phyloP scores from a whole-genome alignment of 2,329 filamentous ascomycete genomes.

The Penicillium oxalicum region DNA sequence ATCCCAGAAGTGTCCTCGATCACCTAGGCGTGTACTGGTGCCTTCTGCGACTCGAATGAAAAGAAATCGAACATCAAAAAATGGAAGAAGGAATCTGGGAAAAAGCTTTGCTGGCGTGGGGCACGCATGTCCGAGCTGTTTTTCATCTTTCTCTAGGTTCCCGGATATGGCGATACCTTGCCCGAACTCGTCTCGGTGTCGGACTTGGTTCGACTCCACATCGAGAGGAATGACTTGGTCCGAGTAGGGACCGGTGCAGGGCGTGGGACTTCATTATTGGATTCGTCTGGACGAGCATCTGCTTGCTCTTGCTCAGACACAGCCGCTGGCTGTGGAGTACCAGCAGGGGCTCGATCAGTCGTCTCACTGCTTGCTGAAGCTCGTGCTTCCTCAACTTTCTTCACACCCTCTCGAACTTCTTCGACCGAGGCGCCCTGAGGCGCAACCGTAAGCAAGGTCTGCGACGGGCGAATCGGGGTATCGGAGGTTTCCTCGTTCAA shows the following conservation, averaged over 20 bases:
- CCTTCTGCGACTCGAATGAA: no score
- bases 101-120: no score
- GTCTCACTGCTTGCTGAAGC: constrained; percentile 13
- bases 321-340: no score
- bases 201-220: constrained; percentile 24
- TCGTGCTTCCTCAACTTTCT: constrained; percentile 33
- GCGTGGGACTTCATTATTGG: constrained; percentile 4
- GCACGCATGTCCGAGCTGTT: background rate
- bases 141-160: constrained; percentile 21
- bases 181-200: constrained; percentile 10
- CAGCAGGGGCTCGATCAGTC: no score
- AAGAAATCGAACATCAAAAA: no score
- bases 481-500: constrained; percentile 34
- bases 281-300: background rate
- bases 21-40: no score
- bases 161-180: constrained; percentile 32
- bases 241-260: constrained; percentile 21
- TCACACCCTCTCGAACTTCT: constrained; percentile 37
- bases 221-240: constrained; percentile 27
- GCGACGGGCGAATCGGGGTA: constrained; percentile 28
- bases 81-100: no score
- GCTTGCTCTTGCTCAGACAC: constrained; percentile 1
- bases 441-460: constrained; percentile 38
- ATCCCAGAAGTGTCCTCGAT: no score
- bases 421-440: constrained; percentile 36